These are phyloP conservation scores for Lichtheimia ornata DNA, from an alignment of 371 early-diverging fungal genomes.

Conservation along the genomic window DNA sequence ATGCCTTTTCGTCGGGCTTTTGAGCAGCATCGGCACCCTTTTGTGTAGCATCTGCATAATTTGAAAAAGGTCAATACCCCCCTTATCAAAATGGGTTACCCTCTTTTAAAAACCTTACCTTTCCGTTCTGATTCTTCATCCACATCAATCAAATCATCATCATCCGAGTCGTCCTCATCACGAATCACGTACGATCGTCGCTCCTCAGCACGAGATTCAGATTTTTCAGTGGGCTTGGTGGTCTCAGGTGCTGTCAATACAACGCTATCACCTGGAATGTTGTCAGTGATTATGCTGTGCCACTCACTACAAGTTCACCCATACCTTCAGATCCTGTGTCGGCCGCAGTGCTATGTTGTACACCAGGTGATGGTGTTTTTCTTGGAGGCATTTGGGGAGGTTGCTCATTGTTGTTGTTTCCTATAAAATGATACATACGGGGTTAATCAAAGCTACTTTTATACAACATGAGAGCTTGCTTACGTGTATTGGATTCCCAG, in stretches of 20 bases:
- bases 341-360: neutral
- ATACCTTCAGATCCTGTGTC: constrained; percentile 9
- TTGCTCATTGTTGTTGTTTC: no score
- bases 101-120: neutral
- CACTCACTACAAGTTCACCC: neutral
- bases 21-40: neutral
- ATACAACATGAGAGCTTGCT: no score
- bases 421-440: no score
- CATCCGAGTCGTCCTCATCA: constrained; percentile 29
- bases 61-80: no score
- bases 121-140: constrained; percentile 19
- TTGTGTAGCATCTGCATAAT: no score
- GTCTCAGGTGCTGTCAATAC: constrained; percentile 14
- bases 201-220: constrained; percentile 14
- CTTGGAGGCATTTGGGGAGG: constrained; percentile 6
- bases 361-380: constrained; percentile 1
- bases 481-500: constrained; percentile 7
- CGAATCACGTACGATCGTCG: constrained; percentile 28
- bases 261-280: constrained; percentile 10
- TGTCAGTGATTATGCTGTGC: neutral
- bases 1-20: neutral
- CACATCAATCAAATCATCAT: constrained; percentile 27
- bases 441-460: no score
- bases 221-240: constrained; percentile 3
- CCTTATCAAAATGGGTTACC: no score